Base-by-base conservation (phyloP, 2,329 filamentous ascomycete genomes). In the Mycocentrospora acerina region DNA sequence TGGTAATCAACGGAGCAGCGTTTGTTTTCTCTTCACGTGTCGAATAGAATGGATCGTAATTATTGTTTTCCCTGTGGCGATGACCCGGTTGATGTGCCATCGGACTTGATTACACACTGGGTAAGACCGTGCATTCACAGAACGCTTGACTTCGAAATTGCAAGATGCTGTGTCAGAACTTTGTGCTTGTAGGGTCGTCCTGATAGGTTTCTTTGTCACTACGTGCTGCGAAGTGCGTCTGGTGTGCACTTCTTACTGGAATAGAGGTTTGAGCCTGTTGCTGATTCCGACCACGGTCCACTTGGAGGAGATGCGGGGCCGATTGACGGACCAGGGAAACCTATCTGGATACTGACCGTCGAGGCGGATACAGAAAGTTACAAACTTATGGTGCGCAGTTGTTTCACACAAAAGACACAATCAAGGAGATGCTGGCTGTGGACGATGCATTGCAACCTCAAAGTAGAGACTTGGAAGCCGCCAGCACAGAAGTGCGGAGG, bases 241-340 rank as follows among this genome's bases (percentile, higher is more conserved):
- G 37, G 17, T 27, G 15, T 35, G 29, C 35, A 42, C 31, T 29
- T 40, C 36, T 42, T 41, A 26, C 33, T 39, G 36, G 40, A 32
- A 30, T 13, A 35, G 29, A 48, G 31, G 44, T 40, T 44, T 42
- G 35, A 35, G 26, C 44, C 38, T 41, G 37, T 38, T 45, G 53
- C 38, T 52, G 51, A 53, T 56, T 22, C 35, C 25, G 36, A 47
- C 40, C 34, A 37, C 38, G 46, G 44, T 42, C 42, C 42, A 46
- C 19, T 43, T 55, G 41, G 40, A 47, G 48, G 51, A 51, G 46
- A 46, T 53, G 59, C 53, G 59, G 59, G 59, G 59, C 59, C 58
- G 59, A 47, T 37, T 47, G 42, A 51, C 53, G 52, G 49, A 52
- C 19, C 19, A 22, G 9, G 9, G 9, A 5, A 22, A 22, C 5